A percentile compares a stretch with the other conserved stretches of the same genome.
Evolutionary conservation across 345 rosid species (phyloP).

Genomic region (sweet orange (Citrus sinensis)): DNA sequence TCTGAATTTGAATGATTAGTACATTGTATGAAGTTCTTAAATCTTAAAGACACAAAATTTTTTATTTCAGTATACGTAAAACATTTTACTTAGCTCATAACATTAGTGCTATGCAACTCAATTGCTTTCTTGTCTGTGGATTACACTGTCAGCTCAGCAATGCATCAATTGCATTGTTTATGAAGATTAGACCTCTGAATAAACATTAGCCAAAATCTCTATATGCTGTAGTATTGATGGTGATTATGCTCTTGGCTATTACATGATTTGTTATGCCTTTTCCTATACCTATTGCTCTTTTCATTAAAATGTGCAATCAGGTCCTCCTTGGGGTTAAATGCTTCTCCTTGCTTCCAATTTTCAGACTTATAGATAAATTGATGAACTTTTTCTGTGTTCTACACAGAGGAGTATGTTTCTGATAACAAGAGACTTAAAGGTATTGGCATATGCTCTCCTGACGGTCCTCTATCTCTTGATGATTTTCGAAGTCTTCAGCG

Average conservation of each 20-base stretch:
- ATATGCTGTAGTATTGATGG: not conserved
- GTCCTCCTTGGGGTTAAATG: not conserved
- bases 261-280: not conserved
- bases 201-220: not conserved
- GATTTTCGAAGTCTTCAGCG: constrained; percentile 96
- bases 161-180: not conserved
- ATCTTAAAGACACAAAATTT: not conserved
- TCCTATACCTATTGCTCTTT: not conserved
- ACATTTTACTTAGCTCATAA: not conserved
- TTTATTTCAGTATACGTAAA: not conserved
- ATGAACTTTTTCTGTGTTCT: constrained; percentile 1
- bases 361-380: not conserved
- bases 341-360: not conserved
- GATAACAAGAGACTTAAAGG: constrained; percentile 82
- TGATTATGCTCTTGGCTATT: not conserved
- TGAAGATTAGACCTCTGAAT: not conserved
- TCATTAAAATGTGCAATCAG: not conserved
- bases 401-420: constrained; percentile 54
- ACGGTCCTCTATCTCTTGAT: constrained; percentile 93
- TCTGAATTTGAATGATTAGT: not conserved
- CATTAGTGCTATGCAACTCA: not conserved
- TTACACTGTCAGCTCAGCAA: not conserved
- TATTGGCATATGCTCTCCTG: constrained; percentile 88
- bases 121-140: not conserved
- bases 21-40: not conserved